Base-by-base conservation (phyloP, 1,284 basidiomycete genomes). In the Inonotus obliquus region DNA sequence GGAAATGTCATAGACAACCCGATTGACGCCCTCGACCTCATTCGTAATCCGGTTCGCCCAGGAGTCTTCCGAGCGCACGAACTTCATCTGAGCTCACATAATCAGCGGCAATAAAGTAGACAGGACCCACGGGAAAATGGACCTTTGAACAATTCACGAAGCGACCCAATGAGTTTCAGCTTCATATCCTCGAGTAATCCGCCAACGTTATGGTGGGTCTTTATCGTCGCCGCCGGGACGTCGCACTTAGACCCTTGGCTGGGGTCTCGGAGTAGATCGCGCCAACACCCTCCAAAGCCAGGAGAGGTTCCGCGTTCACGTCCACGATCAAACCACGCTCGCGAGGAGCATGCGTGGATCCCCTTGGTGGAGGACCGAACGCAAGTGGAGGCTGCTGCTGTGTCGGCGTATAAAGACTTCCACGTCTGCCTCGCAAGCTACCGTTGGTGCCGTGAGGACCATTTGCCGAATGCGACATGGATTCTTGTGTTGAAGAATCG, bases 141-240 rank as follows among this genome's bases (percentile, higher is more conserved):
- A 92, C 94, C 95, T 81, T 99, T 99, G 86, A 99, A 99, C 25
- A 99, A 82, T 78, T 99, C 97, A 41, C 97, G 84, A 52, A 99
- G 79, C 41, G 97, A 97, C 77, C 99, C 97, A 67, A 99, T 98
- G 49, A 99, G 83, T 79, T 99, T 99, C 67, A 99, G 82, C 76
- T 97, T 98, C 97, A 99, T 99, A 74, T 99, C 90, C 71, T 92
- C 93, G 64, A 99, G 79, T 52, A 99, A 79, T 9, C 97, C 97
- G 35, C 97, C 97, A 65, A 99, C 97, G 70, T 99, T 99, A 76
- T 99, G 97, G 74, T 99, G 97, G 7, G 97, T 98, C 83, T 99
- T 99, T 81, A 99, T 99, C 17, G 96, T 99, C n/a, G n/a, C n/a
- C n/a, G n/a, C n/a, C n/a, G n/a, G n/a, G n/a, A n/a, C n/a, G n/a